Evolutionary conservation across 257 asterid species (phyloP).

Genomic region (Plantago elongata): DNA sequence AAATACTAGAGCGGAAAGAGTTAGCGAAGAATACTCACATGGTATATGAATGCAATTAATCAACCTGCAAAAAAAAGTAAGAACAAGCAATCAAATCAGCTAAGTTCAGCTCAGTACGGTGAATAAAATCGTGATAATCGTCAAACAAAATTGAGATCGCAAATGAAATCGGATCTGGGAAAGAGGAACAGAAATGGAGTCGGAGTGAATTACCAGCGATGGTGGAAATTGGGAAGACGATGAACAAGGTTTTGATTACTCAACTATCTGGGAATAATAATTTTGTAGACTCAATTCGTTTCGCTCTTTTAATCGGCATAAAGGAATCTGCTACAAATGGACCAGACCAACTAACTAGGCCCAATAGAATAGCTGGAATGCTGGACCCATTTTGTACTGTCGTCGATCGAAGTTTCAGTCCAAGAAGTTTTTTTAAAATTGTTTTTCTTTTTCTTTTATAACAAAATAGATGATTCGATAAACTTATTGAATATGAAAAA

Average conservation of each 20-base stretch:
- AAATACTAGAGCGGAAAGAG: not conserved
- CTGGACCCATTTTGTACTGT: not conserved
- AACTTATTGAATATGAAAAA: no score
- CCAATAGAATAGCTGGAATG: not conserved
- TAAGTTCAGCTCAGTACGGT: constrained; percentile 13
- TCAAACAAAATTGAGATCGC: constrained; percentile 18
- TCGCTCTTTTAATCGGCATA: not conserved
- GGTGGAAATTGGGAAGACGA: constrained; percentile 11
- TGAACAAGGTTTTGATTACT: constrained; percentile 15
- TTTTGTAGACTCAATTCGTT: constrained; percentile 4
- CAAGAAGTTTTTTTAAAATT: no score
- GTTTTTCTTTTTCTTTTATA: no score
- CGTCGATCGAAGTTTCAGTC: no score
- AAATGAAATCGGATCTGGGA: constrained; percentile 17
- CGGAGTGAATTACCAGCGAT: constrained; percentile 26
- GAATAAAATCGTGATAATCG: not conserved
- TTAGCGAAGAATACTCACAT: constrained; percentile 29
- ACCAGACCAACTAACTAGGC: not conserved
- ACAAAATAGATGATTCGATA: no score
- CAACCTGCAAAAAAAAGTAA: constrained; percentile 29
- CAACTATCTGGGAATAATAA: not conserved
- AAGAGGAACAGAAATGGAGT: constrained; percentile 1
- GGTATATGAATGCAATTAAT: constrained; percentile 8
- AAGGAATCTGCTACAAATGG: not conserved
- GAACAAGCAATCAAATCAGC: constrained; percentile 9